Conservation (phyloP, 129 eudicot species). For the Helichrysum umbraculigerum region DNA sequence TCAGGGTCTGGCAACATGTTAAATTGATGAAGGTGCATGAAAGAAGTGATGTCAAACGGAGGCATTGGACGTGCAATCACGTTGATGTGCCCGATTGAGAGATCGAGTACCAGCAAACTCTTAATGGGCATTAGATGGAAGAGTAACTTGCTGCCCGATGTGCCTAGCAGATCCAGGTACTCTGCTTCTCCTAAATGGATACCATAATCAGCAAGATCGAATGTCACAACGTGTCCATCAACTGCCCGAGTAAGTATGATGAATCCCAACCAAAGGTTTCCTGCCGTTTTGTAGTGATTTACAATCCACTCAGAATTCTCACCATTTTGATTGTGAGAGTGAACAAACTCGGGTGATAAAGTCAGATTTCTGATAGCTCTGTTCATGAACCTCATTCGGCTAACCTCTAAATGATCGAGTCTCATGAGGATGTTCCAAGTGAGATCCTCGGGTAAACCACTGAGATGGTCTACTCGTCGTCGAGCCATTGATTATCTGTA, state of each 20-base stretch:
- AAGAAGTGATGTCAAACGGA: background rate
- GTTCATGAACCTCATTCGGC: background rate
- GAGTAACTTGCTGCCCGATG: no score
- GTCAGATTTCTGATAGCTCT: background rate
- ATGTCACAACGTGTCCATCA: no score
- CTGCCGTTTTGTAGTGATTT: no score
- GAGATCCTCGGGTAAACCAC: background rate
- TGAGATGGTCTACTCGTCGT: background rate
- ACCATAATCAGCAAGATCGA: background rate
- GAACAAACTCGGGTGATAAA: background rate
- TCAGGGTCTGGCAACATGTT: background rate
- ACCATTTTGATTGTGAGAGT: background rate
- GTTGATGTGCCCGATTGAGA: background rate
- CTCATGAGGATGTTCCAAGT: background rate
- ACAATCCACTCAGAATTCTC: background rate
- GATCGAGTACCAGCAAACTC: no score
- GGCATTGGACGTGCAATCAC: background rate
- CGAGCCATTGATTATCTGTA: background rate
- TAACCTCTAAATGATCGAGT: background rate
- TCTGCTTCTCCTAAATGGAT: background rate
- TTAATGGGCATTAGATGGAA: no score
- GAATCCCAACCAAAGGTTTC: no score
- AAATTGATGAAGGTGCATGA: background rate
- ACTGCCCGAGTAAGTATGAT: no score
- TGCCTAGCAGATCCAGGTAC: no score